Base-by-base conservation (phyloP, 2,329 filamentous ascomycete genomes). In the Dryadomyces sulphureus region DNA sequence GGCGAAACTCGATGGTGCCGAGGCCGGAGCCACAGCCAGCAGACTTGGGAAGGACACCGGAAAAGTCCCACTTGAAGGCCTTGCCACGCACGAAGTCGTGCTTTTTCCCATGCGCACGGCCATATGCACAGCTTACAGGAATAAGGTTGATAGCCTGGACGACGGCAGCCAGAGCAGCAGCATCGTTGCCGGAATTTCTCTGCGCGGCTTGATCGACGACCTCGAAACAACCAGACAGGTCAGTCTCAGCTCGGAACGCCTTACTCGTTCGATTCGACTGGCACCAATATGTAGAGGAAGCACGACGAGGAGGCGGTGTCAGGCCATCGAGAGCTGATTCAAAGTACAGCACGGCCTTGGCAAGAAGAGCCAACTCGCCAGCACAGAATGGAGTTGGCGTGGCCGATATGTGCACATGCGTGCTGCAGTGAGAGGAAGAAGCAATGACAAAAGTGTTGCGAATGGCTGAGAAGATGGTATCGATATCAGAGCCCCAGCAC, bases 51-150 rank as follows among this genome's bases (percentile, higher is more conserved):
- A 60, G 35, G 38, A 63, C 54, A 1, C 57, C 56, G 0, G 57
- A 53, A 44, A 65, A 59, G 43, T 65, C 58, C 63, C 63, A 65
- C 55, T 64, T 65, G 53, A 62, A 65, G 25, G 62, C 59, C 45
- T 63, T 63, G 12, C 62, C 62, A 38, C 60, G 56, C 20, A 65
- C 53, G 48, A 64, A 64, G 45, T 62, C 57, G 34, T 54, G 49
- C 40, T 54, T 57, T 47, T 53, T 54, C 11, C 60, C 57, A 19
- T 59, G 54, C 7, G 57, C 55, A 1, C 52, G 52, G 20, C 60
- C 62, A 41, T 58, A 59, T 2, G 57, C 54, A 19, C 57, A 60
- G 1, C 48, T 45, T 9, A 57, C 55, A 0, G 61, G 54, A 42
- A 59, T 57, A 9, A 60, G 52, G 38, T 62, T 63, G 54, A 65